phyloP scores from a whole-genome alignment of 208 protist genomes.

The Crithidia brevicula region DNA sequence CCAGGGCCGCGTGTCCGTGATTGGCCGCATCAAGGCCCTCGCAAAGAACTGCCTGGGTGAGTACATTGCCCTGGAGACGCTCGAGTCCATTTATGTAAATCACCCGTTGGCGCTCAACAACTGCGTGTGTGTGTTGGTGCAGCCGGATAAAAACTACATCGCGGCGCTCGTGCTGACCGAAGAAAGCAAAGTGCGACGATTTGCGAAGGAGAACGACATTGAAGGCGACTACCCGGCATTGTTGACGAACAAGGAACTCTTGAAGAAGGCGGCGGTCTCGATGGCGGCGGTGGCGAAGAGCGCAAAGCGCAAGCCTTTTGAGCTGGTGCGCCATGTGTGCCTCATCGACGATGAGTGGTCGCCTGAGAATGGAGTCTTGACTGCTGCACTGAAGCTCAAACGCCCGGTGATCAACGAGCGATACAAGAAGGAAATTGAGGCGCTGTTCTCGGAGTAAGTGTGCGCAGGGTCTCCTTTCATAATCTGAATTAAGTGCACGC shows the following conservation, averaged over 20 bases:
- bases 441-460: slow-evolving; percentile 50
- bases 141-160: slow-evolving; percentile 30
- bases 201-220: not conserved
- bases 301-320: slow-evolving; percentile 51
- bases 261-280: slow-evolving; percentile 30
- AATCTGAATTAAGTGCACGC: too few relatives aligned
- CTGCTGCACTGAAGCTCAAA: slow-evolving; percentile 82
- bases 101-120: slow-evolving; percentile 58
- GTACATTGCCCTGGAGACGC: slow-evolving; percentile 90
- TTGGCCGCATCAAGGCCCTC: slow-evolving; percentile 93
- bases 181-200: not conserved
- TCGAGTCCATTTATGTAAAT: slow-evolving; percentile 73
- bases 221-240: not conserved
- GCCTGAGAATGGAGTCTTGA: slow-evolving; percentile 74
- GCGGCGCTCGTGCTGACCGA: slow-evolving; percentile 60
- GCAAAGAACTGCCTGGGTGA: slow-evolving; percentile 93
- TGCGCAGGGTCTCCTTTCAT: not conserved
- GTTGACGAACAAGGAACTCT: slow-evolving; percentile 25
- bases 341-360: slow-evolving; percentile 76
- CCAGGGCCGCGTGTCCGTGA: slow-evolving; percentile 62
- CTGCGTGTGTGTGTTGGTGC: slow-evolving; percentile 23
- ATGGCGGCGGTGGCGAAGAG: slow-evolving; percentile 22
- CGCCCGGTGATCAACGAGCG: slow-evolving; percentile 53
- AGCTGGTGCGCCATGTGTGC: slow-evolving; percentile 41
- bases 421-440: slow-evolving; percentile 52